Percentiles rank a stretch among this genome's conserved stretches.
Conservation (phyloP, 202 grass and related monocot genomes). For the Cymbopogon flexuosus region DNA sequence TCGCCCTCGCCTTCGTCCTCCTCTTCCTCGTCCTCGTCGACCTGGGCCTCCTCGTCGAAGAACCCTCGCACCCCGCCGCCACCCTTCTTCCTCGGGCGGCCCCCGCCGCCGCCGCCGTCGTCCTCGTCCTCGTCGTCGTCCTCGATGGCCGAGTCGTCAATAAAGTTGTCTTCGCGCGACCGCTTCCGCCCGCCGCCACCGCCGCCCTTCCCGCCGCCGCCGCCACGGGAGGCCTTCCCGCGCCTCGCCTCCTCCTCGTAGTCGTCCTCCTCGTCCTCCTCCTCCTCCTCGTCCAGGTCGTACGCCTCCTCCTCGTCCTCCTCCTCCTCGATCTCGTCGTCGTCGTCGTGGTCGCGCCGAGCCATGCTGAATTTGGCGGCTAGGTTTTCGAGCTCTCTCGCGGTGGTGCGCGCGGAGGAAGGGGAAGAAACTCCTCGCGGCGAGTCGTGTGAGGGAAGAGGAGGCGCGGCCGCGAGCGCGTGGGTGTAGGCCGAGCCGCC, state of each 20-base stretch:
- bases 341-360: constrained; percentile 60
- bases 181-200: constrained; percentile 45
- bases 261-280: constrained; percentile 62
- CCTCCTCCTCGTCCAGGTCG: constrained; percentile 67
- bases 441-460: constrained; percentile 6
- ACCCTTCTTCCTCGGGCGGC: constrained; percentile 49
- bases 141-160: constrained; percentile 88
- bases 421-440: constrained; percentile 18
- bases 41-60: constrained; percentile 82
- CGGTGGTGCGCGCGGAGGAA: not conserved
- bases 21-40: constrained; percentile 89
- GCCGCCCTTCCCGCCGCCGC: constrained; percentile 24
- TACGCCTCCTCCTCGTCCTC: constrained; percentile 45
- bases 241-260: constrained; percentile 48
- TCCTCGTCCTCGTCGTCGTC: constrained; percentile 79
- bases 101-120: constrained; percentile 47
- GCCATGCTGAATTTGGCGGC: constrained; percentile 61
- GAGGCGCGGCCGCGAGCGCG: not conserved
- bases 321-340: constrained; percentile 59
- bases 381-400: constrained; percentile 53
- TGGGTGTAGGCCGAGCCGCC: not conserved
- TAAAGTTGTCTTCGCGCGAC: constrained; percentile 56
- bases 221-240: constrained; percentile 38
- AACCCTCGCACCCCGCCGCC: constrained; percentile 58
- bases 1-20: constrained; percentile 91